Evolutionary conservation across 2,329 filamentous ascomycete genomes (phyloP), one percentile per base, ranked within the genome.

Genomic region (Trichophyton mentagrophytes): DNA sequence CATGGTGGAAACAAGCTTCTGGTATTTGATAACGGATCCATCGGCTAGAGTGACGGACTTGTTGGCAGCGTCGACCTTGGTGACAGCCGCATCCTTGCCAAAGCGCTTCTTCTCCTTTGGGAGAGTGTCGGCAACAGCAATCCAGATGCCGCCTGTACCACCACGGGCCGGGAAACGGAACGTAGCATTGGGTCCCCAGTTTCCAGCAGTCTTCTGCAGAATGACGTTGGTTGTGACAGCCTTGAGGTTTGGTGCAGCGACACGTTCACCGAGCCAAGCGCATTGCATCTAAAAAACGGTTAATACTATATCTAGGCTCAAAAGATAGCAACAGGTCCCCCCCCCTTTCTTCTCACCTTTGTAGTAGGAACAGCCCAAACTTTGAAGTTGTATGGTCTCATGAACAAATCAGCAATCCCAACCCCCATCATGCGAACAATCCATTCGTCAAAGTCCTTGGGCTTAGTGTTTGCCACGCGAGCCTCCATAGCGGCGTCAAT

Each of bases 331-430:
- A 13, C 33, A 11, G 33, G 33, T 11, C 13, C 13, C 13, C 13
- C 5, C 5, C 1, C 33, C 13, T 3, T 36, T 9, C 33, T 36
- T 56, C 81, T 70, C 82, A 95, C 90, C 85, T 95, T 95, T 68
- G 88, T 96, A 61, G 92, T 96, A 62, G 93, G 93, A 69, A 97
- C 92, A 65, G 93, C 93, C 93, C 93, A 99, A 73, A 99, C 93
- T 81, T 99, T 99, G 86, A 87, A 99, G 85, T 99, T 99, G 83
- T 99, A 99, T 60, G 93, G 93, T 70, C 93, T 84, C 93, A 99
- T 99, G 84, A 99, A 99, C 69, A 92, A 82, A 75, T 99, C 85
- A 67, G 91, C 92, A 70, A 99, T 82, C 69, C 92, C 92, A 69
- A 84, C 79, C 70, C 93, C 93, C 79, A 88, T 91, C 80, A 88